Evolutionary conservation across 2,329 filamentous ascomycete species (phyloP).

Genomic region (Fusarium brachygibbosum): DNA sequence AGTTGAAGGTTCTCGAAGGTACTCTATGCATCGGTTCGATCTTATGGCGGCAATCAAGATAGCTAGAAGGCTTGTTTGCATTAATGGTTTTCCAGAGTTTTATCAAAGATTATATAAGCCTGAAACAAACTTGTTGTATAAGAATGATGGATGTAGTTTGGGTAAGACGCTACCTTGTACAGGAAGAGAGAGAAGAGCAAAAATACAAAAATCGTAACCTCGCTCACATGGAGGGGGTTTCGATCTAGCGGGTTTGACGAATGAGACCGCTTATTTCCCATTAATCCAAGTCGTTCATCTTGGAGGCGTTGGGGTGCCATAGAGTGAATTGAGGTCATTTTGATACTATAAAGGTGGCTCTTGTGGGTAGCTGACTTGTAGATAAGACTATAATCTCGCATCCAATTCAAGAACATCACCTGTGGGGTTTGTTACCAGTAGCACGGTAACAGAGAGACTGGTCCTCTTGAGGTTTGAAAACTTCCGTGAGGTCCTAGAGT

Average conservation of each 20-base stretch:
- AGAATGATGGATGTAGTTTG: neutral
- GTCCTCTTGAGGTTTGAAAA: neutral
- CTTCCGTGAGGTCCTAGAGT: neutral
- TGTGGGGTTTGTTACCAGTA: neutral
- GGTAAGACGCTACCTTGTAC: neutral
- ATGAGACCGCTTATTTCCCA: neutral
- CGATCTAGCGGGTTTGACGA: neutral
- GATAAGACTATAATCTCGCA: neutral
- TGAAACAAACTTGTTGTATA: neutral
- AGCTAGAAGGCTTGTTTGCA: neutral
- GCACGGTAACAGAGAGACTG: neutral
- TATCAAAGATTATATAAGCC: no score
- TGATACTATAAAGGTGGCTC: conserved; percentile 14
- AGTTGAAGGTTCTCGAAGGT: neutral
- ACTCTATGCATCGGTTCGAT: neutral
- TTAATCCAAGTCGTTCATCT: conserved; percentile 9
- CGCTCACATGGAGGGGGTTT: conserved; percentile 5
- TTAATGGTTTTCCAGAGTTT: neutral
- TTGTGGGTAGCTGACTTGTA: neutral
- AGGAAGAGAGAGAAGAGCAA: neutral
- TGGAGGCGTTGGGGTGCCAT: conserved; percentile 12
- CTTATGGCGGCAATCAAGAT: neutral
- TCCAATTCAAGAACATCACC: neutral
- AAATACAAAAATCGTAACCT: conserved; percentile 10
- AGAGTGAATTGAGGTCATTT: neutral